phyloP scores from a whole-genome alignment of 2,329 filamentous ascomycete species.

The Aspergillus terreus region DNA sequence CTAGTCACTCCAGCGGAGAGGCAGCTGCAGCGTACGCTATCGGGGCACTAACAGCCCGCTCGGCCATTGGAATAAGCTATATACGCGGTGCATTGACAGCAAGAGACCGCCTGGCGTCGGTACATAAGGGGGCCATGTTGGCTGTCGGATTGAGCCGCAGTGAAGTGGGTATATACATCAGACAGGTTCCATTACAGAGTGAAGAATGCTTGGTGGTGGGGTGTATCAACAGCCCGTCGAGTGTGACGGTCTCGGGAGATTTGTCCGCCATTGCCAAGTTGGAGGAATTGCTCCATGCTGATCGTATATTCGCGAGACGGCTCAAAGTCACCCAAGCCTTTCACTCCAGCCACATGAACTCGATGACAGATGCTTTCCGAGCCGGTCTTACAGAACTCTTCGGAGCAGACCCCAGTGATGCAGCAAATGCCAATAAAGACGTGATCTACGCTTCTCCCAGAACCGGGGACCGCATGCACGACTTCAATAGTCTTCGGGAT shows the following conservation, averaged over 20 bases:
- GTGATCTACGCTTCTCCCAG: not conserved
- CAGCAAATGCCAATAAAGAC: not conserved
- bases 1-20: conserved; percentile 31
- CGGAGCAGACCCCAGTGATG: too few relatives aligned
- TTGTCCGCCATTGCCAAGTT: not conserved
- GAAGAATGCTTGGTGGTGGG: conserved; percentile 19
- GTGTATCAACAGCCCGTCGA: conserved; percentile 36
- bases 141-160: conserved; percentile 14
- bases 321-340: not conserved
- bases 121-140: conserved; percentile 15
- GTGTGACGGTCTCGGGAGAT: conserved; percentile 1
- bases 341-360: conserved; percentile 2
- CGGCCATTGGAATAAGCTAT: conserved; percentile 7
- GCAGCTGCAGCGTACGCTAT: conserved; percentile 22
- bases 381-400: too few relatives aligned
- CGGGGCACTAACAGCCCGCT: not conserved
- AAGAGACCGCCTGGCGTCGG: not conserved
- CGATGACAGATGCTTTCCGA: not conserved
- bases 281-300: not conserved
- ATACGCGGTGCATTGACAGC: not conserved
- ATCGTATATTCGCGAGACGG: not conserved
- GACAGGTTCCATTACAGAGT: too few relatives aligned
- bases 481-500: not conserved
- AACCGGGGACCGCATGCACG: not conserved
- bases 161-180: too few relatives aligned